Evolutionary conservation across 2,329 filamentous ascomycete species (phyloP).

Genomic region (Passalora sequoiae): DNA sequence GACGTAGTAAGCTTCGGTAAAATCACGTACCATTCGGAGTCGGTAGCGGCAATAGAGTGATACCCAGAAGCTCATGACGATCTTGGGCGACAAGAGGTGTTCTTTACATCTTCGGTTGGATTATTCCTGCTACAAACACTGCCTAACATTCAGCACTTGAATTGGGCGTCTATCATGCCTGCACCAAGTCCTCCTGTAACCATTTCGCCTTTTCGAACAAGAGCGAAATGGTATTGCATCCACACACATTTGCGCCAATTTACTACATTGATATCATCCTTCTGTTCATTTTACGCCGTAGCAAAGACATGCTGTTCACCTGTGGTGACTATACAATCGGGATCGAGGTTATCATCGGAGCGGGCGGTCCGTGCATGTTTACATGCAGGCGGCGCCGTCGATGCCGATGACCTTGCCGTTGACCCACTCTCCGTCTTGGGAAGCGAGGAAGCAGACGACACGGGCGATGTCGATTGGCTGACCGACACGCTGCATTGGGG

Average conservation of each 20-base stretch:
- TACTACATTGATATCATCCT: not conserved
- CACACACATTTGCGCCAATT: constrained; percentile 1
- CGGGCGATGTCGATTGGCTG: constrained; percentile 64
- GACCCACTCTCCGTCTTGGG: constrained; percentile 54
- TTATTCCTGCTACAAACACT: constrained; percentile 5
- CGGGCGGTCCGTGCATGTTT: too few relatives aligned
- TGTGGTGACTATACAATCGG: too few relatives aligned
- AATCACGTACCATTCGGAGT: too few relatives aligned
- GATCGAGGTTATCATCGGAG: too few relatives aligned
- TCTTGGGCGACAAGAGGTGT: too few relatives aligned
- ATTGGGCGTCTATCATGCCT: constrained; percentile 7
- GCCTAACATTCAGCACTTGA: constrained; percentile 10
- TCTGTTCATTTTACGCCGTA: not conserved
- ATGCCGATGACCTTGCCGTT: constrained; percentile 53
- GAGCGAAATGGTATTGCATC: not conserved
- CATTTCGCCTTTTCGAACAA: not conserved
- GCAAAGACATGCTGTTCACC: too few relatives aligned
- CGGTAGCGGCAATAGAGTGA: too few relatives aligned
- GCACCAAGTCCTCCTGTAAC: not conserved
- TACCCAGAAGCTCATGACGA: too few relatives aligned
- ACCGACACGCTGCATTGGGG: constrained; percentile 59
- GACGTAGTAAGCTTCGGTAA: too few relatives aligned
- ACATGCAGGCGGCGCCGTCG: constrained; percentile 39
- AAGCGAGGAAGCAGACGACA: constrained; percentile 56
- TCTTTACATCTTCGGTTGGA: too few relatives aligned